phyloP scores from a whole-genome alignment of 306 rosid species.

The Citrullus colocynthis region DNA sequence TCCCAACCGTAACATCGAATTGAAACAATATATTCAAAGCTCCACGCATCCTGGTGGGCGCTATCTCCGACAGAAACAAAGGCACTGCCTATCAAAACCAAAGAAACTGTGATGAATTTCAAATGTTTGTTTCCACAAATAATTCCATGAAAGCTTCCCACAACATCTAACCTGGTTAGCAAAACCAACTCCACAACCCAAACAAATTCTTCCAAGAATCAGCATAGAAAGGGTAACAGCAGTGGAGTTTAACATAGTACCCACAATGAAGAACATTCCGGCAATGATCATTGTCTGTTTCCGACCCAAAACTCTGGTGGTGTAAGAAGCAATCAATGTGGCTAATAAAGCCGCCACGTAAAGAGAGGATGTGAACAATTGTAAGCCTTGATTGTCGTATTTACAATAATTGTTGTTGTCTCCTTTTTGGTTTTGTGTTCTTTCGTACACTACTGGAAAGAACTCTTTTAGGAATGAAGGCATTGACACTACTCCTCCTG shows the following conservation, averaged over 20 bases:
- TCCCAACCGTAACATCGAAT: constrained; percentile 65
- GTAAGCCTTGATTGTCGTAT: constrained; percentile 43
- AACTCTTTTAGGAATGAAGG: constrained; percentile 31
- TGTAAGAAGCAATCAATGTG: constrained; percentile 37
- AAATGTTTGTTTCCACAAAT: too few species aligned
- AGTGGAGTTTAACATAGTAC: constrained; percentile 20
- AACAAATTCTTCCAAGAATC: constrained; percentile 23
- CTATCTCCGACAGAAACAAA: constrained; percentile 70
- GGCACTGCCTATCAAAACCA: constrained; percentile 37
- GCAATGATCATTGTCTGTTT: constrained; percentile 49
- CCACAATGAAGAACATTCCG: constrained; percentile 39
- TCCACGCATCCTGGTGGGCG: constrained; percentile 83
- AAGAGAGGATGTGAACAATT: constrained; percentile 63
- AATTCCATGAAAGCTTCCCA: too few species aligned
- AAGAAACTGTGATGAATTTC: too few species aligned
- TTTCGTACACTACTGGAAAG: constrained; percentile 38
- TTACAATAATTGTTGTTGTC: constrained; percentile 49
- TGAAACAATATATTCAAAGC: constrained; percentile 70
- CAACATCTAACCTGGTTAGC: constrained; percentile 31
- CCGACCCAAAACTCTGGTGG: constrained; percentile 30
- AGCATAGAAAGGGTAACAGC: constrained; percentile 9
- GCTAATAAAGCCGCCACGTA: constrained; percentile 49
- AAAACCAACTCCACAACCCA: constrained; percentile 45
- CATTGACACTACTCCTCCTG: constrained; percentile 71
- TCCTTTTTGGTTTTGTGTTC: neutral